Evolutionary conservation across 345 rosid species (phyloP), one percentile per base, ranked within the genome.

Genomic region (Salix viminalis): DNA sequence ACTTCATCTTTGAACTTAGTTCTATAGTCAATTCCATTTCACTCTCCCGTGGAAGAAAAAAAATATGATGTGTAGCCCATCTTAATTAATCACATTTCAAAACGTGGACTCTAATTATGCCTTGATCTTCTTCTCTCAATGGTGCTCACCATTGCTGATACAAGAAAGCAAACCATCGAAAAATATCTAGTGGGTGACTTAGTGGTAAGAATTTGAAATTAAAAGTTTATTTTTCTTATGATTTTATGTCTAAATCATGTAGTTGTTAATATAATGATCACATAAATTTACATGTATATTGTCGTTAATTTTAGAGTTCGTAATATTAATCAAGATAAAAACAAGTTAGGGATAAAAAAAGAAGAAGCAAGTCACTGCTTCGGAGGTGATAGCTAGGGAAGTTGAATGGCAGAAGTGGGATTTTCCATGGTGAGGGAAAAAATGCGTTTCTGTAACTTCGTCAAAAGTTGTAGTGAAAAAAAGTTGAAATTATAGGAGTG

Each of bases 31-130:
- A 11, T 42, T 3, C 14, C 46, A 42, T 13, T 44, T 26, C 14
- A 44, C 72, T 23, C 54, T 44, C 56, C 44, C 42, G 18, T 5
- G 14, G 36, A 24, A 5, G 36, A 24, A 5, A 67, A 32, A 39
- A 61, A 79, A 74, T 79, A 79, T 69, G 24, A 41, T n/a, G 32
- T 73, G 69, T 41, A 48, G 42, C 34, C 78, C 78, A 74, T 79
- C 32, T 68, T 68, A 23, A 18, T 68, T 28, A 61, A 23, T 24
- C 9, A 62, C 75, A 69, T 61, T 24, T 69, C 71, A 62, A 36
- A 7, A 73, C 48, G 44, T 46, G 12, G 72, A 61, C 65, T 69
- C 75, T 61, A 74, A 74, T 79, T 71, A 68, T 69, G 75, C 48
- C 74, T 62, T 48, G 37, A 15, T 69, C 72, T 5, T 23, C 10